Percentiles rank a stretch among this genome's conserved stretches.
Conservation (phyloP, 768 basidiomycete genomes). For the Pulveroboletus sp. region DNA sequence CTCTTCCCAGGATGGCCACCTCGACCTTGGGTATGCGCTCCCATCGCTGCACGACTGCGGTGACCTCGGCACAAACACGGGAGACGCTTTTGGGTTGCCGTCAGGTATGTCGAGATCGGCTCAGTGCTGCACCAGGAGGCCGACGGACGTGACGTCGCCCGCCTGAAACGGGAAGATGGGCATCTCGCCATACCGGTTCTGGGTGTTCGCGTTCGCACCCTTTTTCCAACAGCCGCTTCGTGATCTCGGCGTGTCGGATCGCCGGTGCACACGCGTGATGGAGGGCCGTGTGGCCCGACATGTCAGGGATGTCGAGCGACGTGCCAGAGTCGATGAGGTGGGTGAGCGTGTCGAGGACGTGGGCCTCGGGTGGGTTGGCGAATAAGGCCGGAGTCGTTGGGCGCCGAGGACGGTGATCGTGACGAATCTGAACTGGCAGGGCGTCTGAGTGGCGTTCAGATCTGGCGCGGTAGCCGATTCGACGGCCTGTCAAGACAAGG, state of each 20-base stretch:
- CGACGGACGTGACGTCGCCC: conserved; percentile 30
- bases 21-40: conserved; percentile 43
- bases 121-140: conserved; percentile 46
- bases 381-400: conserved; percentile 26
- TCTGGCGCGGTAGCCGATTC: conserved; percentile 33
- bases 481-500: conserved; percentile 13
- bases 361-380: no score
- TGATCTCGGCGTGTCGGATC: conserved; percentile 26
- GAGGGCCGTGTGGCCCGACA: conserved; percentile 47
- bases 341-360: conserved; percentile 34
- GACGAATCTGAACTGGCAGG: conserved; percentile 41
- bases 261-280: conserved; percentile 39
- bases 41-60: conserved; percentile 43
- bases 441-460: conserved; percentile 38
- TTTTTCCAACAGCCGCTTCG: conserved; percentile 37
- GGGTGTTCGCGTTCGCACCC: conserved; percentile 47
- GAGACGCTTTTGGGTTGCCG: conserved; percentile 29
- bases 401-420: conserved; percentile 39
- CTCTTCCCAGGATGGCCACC: conserved; percentile 36
- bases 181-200: conserved; percentile 45
- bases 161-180: conserved; percentile 34
- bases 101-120: conserved; percentile 41
- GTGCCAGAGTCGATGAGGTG: conserved; percentile 41
- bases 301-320: conserved; percentile 39
- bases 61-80: conserved; percentile 37